phyloP scores from a whole-genome alignment of 805 yeast genomes.

The Huiozyma naganishii region DNA sequence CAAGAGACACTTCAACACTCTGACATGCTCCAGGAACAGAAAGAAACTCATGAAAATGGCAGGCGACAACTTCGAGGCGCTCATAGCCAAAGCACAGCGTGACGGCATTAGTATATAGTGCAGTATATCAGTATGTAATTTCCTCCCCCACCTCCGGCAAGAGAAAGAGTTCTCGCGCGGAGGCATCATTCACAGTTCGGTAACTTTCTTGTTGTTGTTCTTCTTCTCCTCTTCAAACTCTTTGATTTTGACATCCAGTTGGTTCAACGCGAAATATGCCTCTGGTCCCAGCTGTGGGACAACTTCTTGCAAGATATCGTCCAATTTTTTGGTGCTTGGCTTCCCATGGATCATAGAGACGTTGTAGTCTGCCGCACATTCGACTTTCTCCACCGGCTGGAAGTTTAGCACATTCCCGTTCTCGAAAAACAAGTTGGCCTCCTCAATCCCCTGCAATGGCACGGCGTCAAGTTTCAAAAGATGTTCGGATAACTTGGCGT shows the following conservation, averaged over 20 bases:
- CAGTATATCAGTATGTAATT: not conserved
- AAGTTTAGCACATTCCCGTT: constrained; percentile 95
- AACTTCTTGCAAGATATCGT: constrained; percentile 88
- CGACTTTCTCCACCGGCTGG: constrained; percentile 87
- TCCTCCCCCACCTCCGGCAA: not conserved
- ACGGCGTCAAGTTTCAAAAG: constrained; percentile 83
- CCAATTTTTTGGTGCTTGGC: constrained; percentile 84
- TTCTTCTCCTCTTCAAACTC: constrained; percentile 32
- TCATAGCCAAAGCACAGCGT: constrained; percentile 21
- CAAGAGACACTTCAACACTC: constrained; percentile 63
- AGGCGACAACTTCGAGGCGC: constrained; percentile 29
- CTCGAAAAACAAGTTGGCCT: constrained; percentile 95
- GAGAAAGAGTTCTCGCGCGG: constrained; percentile 4
- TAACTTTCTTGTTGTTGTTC: constrained; percentile 39
- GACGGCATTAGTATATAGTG: constrained; percentile 18
- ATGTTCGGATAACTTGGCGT: constrained; percentile 81
- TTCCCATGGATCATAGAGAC: constrained; percentile 91
- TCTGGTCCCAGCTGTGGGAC: constrained; percentile 95
- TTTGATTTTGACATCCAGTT: constrained; percentile 74
- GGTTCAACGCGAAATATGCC: constrained; percentile 78
- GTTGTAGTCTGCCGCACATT: constrained; percentile 83
- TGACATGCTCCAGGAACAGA: constrained; percentile 65
- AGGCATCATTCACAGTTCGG: constrained; percentile 38
- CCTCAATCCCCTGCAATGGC: constrained; percentile 82
- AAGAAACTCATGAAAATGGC: constrained; percentile 33